Evolutionary conservation across 1,284 basidiomycete species (phyloP).

Genomic region (Athelia psychrophila): DNA sequence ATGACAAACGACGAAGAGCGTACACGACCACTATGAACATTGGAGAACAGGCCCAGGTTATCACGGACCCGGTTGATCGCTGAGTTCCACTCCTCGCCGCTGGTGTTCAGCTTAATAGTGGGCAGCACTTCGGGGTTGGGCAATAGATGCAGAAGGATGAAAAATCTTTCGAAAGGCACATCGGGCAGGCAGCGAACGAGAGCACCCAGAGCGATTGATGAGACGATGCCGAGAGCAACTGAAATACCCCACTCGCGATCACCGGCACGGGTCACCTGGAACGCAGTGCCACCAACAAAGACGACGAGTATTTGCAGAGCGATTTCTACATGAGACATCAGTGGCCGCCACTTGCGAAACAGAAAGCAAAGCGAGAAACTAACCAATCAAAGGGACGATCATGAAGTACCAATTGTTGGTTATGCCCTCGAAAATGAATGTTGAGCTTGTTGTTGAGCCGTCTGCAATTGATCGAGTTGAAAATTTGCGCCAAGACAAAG

Average conservation of each 20-base stretch:
- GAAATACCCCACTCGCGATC: conserved; percentile 94
- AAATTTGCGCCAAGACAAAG: conserved; percentile 96
- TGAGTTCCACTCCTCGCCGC: conserved; percentile 69
- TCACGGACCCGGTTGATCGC: conserved; percentile 80
- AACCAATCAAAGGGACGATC: conserved; percentile 82
- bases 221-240: conserved; percentile 80
- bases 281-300: conserved; percentile 88
- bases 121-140: conserved; percentile 70
- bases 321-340: conserved; percentile 55
- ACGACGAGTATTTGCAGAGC: conserved; percentile 88
- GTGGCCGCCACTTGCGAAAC: conserved; percentile 1
- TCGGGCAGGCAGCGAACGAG: conserved; percentile 85
- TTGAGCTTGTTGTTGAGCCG: conserved; percentile 86
- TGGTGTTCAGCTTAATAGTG: conserved; percentile 48
- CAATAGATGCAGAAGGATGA: conserved; percentile 67
- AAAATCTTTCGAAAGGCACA: conserved; percentile 70
- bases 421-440: conserved; percentile 86
- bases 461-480: conserved; percentile 92
- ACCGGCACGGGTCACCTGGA: conserved; percentile 78
- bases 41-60: conserved; percentile 79
- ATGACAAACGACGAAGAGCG: conserved; percentile 81
- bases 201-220: conserved; percentile 87
- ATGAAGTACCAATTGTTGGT: conserved; percentile 85
- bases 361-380: conserved; percentile 12
- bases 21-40: conserved; percentile 83